A percentile compares a stretch with the other conserved stretches of the same genome.
Conservation (phyloP, 2,329 filamentous ascomycete genomes). For the Botryotinia narcissicola region DNA sequence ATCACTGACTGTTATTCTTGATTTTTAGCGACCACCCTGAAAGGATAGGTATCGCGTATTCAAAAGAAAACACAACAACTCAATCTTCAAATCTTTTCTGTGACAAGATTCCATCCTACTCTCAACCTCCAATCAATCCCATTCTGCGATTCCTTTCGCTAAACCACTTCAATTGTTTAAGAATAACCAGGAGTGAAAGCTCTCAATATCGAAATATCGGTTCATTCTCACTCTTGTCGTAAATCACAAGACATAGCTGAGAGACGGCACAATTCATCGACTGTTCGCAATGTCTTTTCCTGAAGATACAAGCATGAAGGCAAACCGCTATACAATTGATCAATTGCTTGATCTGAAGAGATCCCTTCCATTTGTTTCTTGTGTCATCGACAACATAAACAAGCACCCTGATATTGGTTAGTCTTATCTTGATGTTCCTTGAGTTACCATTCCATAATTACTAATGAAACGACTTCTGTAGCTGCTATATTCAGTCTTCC, state of each 20-base stretch:
- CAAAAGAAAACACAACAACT: not conserved
- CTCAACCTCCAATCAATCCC: not conserved
- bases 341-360: slow-evolving; percentile 34
- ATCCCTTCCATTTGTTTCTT: slow-evolving; percentile 30
- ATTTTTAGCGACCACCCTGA: not conserved
- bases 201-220: not conserved
- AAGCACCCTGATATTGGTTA: slow-evolving; percentile 34
- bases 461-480: slow-evolving; percentile 19
- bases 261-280: not conserved
- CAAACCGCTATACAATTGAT: slow-evolving; percentile 30
- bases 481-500: slow-evolving; percentile 32
- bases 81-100: not conserved
- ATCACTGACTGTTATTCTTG: not conserved
- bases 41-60: not conserved
- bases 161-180: not conserved
- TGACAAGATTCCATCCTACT: not conserved
- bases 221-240: not conserved
- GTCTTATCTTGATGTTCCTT: not conserved
- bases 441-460: not conserved
- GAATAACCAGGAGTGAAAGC: not conserved
- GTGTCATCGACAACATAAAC: slow-evolving; percentile 32
- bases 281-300: slow-evolving; percentile 14
- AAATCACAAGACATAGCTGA: not conserved
- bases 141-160: not conserved
- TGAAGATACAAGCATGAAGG: slow-evolving; percentile 2